These are phyloP conservation scores for Platanus orientalis DNA, from an alignment of 164 flowering plant species.

Conservation along the genomic window DNA sequence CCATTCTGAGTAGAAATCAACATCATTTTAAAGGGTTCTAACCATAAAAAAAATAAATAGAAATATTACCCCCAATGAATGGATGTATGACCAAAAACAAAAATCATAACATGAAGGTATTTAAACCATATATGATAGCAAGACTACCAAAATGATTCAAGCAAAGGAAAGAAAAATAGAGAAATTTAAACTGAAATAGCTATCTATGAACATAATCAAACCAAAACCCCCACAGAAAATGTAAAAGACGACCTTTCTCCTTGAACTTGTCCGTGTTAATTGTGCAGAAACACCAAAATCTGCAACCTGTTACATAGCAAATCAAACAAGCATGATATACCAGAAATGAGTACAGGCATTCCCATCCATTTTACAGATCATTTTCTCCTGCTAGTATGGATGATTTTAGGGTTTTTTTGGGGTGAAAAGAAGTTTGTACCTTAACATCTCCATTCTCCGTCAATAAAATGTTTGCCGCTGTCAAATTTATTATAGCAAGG, in stretches of 20 bases:
- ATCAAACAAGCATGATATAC: neutral
- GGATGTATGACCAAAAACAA: too few relatives aligned
- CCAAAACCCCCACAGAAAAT: neutral
- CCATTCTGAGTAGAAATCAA: too few relatives aligned
- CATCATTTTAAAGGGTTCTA: too few relatives aligned
- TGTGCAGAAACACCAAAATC: conserved; percentile 99
- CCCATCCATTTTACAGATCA: neutral
- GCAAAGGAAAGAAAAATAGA: too few relatives aligned
- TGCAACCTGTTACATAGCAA: conserved; percentile 68
- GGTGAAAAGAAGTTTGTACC: conserved; percentile 35
- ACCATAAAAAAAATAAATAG: too few relatives aligned
- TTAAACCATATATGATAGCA: too few relatives aligned
- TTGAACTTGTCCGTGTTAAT: conserved; percentile 88
- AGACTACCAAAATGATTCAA: too few relatives aligned
- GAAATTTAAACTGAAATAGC: neutral
- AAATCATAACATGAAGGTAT: too few relatives aligned
- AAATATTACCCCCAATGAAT: too few relatives aligned
- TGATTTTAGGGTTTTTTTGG: neutral
- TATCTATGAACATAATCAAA: neutral
- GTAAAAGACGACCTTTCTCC: conserved; percentile 71
- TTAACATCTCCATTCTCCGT: conserved; percentile 97
- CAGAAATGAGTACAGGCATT: neutral
- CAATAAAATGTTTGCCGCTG: conserved; percentile 97
- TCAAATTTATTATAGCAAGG: conserved; percentile 24
- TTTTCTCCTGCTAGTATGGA: neutral